Evolutionary conservation across 495 filamentous ascomycete species (phyloP).

Genomic region (Parathielavia appendiculata): DNA sequence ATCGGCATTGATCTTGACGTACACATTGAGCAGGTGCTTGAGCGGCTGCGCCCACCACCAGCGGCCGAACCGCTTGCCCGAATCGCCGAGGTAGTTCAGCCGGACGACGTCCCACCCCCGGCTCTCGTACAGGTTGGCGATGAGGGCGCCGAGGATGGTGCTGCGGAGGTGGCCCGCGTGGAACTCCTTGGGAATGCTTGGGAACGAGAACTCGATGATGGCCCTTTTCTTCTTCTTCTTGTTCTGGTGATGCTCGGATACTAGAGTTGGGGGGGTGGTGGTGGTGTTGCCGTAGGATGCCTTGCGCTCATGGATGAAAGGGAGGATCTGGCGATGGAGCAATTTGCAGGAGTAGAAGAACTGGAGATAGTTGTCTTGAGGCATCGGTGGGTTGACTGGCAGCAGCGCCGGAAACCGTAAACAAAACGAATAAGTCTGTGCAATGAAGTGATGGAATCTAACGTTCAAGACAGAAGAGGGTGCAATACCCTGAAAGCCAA

Average conservation of each 20-base stretch:
- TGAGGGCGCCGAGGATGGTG: conserved; percentile 62
- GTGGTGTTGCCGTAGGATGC: conserved; percentile 62
- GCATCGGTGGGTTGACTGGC: conserved; percentile 1
- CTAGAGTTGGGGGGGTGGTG: conserved; percentile 53
- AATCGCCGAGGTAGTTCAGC: conserved; percentile 64
- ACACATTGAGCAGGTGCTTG: conserved; percentile 59
- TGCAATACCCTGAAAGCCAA: conserved; percentile 56
- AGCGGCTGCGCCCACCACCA: conserved; percentile 56
- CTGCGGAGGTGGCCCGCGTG: conserved; percentile 61
- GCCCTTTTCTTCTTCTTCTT: conserved; percentile 65
- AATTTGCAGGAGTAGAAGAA: not conserved
- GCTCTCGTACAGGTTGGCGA: conserved; percentile 54
- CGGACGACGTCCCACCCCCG: conserved; percentile 57
- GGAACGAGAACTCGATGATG: conserved; percentile 54
- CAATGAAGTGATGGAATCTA: not conserved
- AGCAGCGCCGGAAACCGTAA: not conserved
- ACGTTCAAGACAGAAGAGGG: not conserved
- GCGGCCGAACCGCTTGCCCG: conserved; percentile 60
- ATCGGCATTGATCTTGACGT: conserved; percentile 55
- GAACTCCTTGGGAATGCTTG: conserved; percentile 63
- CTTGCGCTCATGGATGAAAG: conserved; percentile 48
- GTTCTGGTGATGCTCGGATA: conserved; percentile 60
- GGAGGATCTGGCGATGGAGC: not conserved
- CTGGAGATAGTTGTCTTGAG: not conserved
- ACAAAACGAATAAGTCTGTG: not conserved